A percentile compares a stretch with the other conserved stretches of the same genome.
phyloP scores from a whole-genome alignment of 352 stramenopile genomes.

The Phytophthora colocasiae region DNA sequence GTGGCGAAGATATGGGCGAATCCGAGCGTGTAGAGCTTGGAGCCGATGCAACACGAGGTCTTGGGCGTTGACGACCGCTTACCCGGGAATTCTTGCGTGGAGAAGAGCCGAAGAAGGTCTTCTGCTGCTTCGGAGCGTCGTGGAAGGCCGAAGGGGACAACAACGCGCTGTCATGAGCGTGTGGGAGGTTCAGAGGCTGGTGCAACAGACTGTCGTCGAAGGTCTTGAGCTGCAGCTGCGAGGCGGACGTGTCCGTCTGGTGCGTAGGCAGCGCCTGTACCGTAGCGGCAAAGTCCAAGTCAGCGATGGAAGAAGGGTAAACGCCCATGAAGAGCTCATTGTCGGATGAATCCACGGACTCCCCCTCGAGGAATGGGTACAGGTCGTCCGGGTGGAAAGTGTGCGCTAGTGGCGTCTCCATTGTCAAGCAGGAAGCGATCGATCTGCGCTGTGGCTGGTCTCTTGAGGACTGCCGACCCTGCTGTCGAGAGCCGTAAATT shows the following conservation, averaged over 20 bases:
- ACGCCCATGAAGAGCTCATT: constrained; percentile 66
- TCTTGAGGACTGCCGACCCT: constrained; percentile 23
- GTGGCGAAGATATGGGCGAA: constrained; percentile 52
- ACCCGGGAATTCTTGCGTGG: constrained; percentile 4
- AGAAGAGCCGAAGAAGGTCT: constrained; percentile 32
- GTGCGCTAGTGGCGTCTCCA: constrained; percentile 52
- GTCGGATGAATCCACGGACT: constrained; percentile 45
- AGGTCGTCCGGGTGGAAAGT: constrained; percentile 70
- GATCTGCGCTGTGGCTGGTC: constrained; percentile 23
- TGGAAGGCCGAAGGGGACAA: constrained; percentile 30
- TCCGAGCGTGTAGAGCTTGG: constrained; percentile 36
- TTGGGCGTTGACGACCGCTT: constrained; percentile 6
- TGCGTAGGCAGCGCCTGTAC: constrained; percentile 56
- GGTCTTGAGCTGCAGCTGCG: constrained; percentile 29
- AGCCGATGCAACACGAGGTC: constrained; percentile 14
- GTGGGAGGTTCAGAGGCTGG: constrained; percentile 34
- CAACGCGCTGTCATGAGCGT: constrained; percentile 16
- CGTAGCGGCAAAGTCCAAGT: constrained; percentile 72
- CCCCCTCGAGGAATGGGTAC: constrained; percentile 60
- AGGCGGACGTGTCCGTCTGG: constrained; percentile 17
- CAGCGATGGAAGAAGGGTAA: constrained; percentile 61
- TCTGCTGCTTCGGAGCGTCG: constrained; percentile 19
- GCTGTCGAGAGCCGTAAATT: not conserved
- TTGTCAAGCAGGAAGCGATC: constrained; percentile 4
- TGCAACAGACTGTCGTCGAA: constrained; percentile 28